These are phyloP conservation scores for Metarhizium robertsii DNA, from an alignment of 2,329 filamentous ascomycete genomes.

Conservation along the genomic window DNA sequence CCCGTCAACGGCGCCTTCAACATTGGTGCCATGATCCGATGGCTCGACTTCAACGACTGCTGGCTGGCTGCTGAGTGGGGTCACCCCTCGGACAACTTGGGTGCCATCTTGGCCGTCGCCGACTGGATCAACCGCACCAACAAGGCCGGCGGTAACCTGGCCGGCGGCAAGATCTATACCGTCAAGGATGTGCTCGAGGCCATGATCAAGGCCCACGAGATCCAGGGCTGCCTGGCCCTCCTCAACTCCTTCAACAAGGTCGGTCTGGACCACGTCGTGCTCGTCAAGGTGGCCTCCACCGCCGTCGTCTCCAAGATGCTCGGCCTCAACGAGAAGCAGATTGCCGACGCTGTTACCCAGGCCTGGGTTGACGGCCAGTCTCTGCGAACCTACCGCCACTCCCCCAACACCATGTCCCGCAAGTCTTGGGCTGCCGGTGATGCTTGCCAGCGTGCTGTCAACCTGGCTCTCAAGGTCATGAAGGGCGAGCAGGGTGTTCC, in stretches of 20 bases:
- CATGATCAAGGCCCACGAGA: slow-evolving; percentile 99
- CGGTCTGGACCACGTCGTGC: slow-evolving; percentile 91
- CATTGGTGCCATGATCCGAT: slow-evolving; percentile 97
- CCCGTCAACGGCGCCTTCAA: slow-evolving; percentile 96
- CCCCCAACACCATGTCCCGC: slow-evolving; percentile 98
- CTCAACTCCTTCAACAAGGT: slow-evolving; percentile 99
- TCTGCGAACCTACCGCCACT: slow-evolving; percentile 93
- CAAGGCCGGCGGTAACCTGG: slow-evolving; percentile 66
- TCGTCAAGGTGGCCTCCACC: slow-evolving; percentile 94
- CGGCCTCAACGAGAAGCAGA: slow-evolving; percentile 80
- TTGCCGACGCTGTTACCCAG: slow-evolving; percentile 89
- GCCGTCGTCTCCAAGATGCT: slow-evolving; percentile 95
- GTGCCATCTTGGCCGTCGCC: slow-evolving; percentile 89
- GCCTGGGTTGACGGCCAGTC: slow-evolving; percentile 96
- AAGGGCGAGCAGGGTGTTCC: slow-evolving; percentile 87
- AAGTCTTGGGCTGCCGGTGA: slow-evolving; percentile 99
- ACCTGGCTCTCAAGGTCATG: slow-evolving; percentile 81
- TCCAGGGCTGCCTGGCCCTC: slow-evolving; percentile 92
- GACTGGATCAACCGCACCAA: slow-evolving; percentile 96
- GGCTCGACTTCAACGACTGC: slow-evolving; percentile 99
- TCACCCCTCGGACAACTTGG: slow-evolving; percentile 95
- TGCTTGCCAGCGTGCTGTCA: slow-evolving; percentile 91
- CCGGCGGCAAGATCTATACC: slow-evolving; percentile 80
- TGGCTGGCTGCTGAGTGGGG: slow-evolving; percentile 99
- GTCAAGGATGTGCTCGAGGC: slow-evolving; percentile 86